These are phyloP conservation scores for Aspergillus jensenii DNA, from an alignment of 2,329 filamentous ascomycete genomes.

Conservation along the genomic window DNA sequence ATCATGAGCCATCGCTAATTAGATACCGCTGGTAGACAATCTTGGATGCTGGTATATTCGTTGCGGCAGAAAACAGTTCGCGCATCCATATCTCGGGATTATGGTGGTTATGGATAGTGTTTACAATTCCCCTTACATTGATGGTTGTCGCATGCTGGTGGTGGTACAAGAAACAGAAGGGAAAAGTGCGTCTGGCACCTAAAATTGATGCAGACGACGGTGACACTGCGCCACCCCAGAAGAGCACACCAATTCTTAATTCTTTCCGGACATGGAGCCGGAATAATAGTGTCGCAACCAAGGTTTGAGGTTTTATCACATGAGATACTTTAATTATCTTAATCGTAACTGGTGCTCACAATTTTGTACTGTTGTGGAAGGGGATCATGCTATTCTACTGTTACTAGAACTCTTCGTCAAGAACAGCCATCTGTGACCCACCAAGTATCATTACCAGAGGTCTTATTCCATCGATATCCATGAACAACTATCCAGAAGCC, in stretches of 20 bases:
- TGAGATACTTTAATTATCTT: too few relatives aligned
- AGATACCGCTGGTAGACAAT: slow-evolving; percentile 8
- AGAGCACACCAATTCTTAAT: background rate
- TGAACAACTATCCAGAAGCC: too few relatives aligned
- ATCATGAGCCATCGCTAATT: background rate
- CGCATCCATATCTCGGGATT: background rate
- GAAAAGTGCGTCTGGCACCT: background rate
- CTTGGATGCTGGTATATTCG: slow-evolving; percentile 11
- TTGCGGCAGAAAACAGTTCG: background rate
- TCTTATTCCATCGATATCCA: too few relatives aligned
- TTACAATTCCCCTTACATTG: slow-evolving; percentile 17
- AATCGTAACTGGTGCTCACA: too few relatives aligned
- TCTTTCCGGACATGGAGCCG: background rate
- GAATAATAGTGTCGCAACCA: background rate
- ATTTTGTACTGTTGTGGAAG: too few relatives aligned
- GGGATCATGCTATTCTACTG: too few relatives aligned
- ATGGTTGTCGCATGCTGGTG: slow-evolving; percentile 16
- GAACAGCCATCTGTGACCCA: too few relatives aligned
- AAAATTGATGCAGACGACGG: background rate
- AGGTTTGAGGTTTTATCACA: background rate
- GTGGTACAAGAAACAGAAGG: background rate
- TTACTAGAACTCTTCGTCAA: too few relatives aligned
- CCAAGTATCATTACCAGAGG: too few relatives aligned
- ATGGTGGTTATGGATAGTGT: slow-evolving; percentile 17
- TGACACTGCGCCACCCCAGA: background rate